phyloP scores from a whole-genome alignment of 306 rosid species.

The Vigna reflexopilosa region DNA sequence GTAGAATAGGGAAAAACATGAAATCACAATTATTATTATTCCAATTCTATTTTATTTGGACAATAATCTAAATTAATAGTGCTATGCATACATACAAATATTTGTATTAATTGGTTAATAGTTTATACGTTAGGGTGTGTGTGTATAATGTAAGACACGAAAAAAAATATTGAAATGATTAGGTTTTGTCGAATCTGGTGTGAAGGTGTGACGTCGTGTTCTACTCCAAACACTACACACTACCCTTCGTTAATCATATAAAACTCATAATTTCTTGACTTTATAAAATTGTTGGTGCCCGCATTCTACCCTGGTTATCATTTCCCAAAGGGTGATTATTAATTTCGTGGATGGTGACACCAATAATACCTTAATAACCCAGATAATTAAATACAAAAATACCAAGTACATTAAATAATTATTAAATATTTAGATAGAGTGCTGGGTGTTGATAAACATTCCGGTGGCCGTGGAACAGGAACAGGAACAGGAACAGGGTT shows the following conservation, averaged over 20 bases:
- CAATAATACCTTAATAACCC: background rate
- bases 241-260: constrained; percentile 23
- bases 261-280: constrained; percentile 39
- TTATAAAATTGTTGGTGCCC: constrained; percentile 22
- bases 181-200: constrained; percentile 35
- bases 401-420: too few relatives aligned
- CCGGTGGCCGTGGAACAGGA: constrained; percentile 19
- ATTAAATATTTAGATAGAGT: background rate
- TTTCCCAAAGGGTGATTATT: background rate
- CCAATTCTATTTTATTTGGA: background rate
- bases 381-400: background rate
- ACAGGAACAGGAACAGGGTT: constrained; percentile 6
- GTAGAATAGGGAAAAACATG: background rate
- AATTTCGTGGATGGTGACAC: constrained; percentile 7
- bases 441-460: background rate
- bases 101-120: background rate
- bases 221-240: constrained; percentile 11
- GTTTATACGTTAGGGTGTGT: background rate
- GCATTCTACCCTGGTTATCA: constrained; percentile 14
- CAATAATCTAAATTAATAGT: background rate
- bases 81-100: background rate
- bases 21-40: constrained; percentile 43
- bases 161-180: constrained; percentile 35
- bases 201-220: constrained; percentile 15
- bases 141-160: constrained; percentile 26